Evolutionary conservation across 2,329 filamentous ascomycete species (phyloP).

Genomic region (Beauveria caledonica): DNA sequence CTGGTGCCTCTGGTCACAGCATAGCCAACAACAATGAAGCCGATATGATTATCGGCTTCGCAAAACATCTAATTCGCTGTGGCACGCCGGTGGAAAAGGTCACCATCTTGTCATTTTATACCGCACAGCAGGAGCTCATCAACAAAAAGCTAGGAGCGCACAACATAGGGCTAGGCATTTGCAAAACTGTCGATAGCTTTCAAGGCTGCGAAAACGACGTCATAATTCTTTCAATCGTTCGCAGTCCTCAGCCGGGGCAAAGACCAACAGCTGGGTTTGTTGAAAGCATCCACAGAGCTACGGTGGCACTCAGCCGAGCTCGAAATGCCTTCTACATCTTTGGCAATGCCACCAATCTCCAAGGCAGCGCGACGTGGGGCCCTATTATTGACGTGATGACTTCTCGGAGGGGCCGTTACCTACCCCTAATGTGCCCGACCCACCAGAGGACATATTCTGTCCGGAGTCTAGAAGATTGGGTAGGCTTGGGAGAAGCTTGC

Average conservation of each 20-base stretch:
- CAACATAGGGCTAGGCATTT: slow-evolving; percentile 19
- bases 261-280: slow-evolving; percentile 60
- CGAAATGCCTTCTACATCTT: slow-evolving; percentile 77
- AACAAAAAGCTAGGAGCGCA: slow-evolving; percentile 33
- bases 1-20: slow-evolving; percentile 45
- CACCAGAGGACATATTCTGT: neutral
- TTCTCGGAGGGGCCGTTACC: neutral
- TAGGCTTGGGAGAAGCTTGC: neutral
- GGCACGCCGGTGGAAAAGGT: slow-evolving; percentile 53
- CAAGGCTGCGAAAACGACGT: slow-evolving; percentile 89
- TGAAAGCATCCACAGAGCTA: slow-evolving; percentile 48
- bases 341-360: slow-evolving; percentile 56
- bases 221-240: slow-evolving; percentile 70
- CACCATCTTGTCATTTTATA: slow-evolving; percentile 82
- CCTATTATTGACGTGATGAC: slow-evolving; percentile 31
- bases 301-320: slow-evolving; percentile 59
- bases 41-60: slow-evolving; percentile 65
- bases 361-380: slow-evolving; percentile 34
- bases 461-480: neutral
- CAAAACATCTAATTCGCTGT: slow-evolving; percentile 63
- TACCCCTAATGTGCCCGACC: neutral
- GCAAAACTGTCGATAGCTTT: slow-evolving; percentile 81
- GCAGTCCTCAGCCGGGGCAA: slow-evolving; percentile 47
- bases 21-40: slow-evolving; percentile 65
- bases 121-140: slow-evolving; percentile 66